Percentiles rank a stretch among this genome's conserved stretches.
These are phyloP conservation scores for Tolypocladium paradoxum DNA, from an alignment of 2,329 filamentous ascomycete genomes.

Conservation along the genomic window DNA sequence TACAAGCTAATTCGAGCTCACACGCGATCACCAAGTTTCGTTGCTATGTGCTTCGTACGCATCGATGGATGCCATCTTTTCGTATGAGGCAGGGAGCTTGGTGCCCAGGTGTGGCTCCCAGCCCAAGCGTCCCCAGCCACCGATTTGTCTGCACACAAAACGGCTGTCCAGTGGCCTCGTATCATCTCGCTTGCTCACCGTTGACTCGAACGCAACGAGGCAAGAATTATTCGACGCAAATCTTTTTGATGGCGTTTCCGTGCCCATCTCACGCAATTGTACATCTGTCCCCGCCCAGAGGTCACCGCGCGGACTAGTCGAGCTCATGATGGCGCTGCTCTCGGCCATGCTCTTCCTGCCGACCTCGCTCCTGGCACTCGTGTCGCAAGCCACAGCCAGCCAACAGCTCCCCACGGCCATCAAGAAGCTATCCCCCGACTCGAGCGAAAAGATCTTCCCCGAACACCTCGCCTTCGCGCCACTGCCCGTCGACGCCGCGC, in stretches of 20 bases:
- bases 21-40: background rate
- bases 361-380: constrained; percentile 4
- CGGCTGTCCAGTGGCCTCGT: background rate
- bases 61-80: no score
- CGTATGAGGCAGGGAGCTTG: no score
- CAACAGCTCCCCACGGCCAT: constrained; percentile 45
- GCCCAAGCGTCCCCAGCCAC: background rate
- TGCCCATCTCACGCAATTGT: background rate
- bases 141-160: background rate
- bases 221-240: background rate
- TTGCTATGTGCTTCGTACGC: no score
- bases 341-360: constrained; percentile 1
- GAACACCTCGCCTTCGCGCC: constrained; percentile 48
- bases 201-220: background rate
- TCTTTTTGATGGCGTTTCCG: background rate
- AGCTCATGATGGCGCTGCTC: constrained; percentile 1
- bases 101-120: background rate
- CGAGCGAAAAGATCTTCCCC: constrained; percentile 62
- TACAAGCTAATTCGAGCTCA: background rate
- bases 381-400: constrained; percentile 25
- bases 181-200: no score
- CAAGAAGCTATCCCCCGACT: constrained; percentile 60
- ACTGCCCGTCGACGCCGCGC: constrained; percentile 15
- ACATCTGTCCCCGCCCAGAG: no score
- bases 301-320: background rate